A percentile compares a stretch with the other conserved stretches of the same genome.
Evolutionary conservation across 768 basidiomycete genomes (phyloP).

Genomic region (Lactarius hengduanensis): DNA sequence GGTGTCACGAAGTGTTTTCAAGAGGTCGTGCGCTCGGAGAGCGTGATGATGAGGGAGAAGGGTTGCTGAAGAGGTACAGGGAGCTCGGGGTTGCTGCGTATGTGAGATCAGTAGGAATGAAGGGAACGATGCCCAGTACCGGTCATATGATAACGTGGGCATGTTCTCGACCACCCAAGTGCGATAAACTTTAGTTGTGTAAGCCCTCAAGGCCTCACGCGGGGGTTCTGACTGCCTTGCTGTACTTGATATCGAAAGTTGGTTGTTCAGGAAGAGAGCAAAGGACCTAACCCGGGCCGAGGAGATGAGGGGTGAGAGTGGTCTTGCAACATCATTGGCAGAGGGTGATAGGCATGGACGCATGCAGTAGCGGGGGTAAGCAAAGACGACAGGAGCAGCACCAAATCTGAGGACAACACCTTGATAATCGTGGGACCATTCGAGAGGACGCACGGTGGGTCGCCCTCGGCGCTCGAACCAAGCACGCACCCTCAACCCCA

Average conservation of each 20-base stretch:
- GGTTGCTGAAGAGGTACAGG: constrained; percentile 82
- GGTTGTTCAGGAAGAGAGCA: too few species aligned
- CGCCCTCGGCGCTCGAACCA: not conserved
- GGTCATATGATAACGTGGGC: constrained; percentile 87
- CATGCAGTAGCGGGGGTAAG: too few species aligned
- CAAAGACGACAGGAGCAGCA: too few species aligned
- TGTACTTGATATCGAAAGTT: too few species aligned
- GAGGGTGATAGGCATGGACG: too few species aligned
- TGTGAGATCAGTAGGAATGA: not conserved
- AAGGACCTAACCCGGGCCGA: too few species aligned
- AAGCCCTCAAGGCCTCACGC: constrained; percentile 66
- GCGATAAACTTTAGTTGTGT: constrained; percentile 76
- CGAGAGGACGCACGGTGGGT: not conserved
- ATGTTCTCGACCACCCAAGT: constrained; percentile 95
- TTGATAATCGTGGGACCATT: not conserved
- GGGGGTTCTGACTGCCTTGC: constrained; percentile 47
- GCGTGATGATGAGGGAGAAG: constrained; percentile 83
- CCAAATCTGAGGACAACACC: too few species aligned
- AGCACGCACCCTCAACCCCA: not conserved
- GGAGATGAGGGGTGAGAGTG: too few species aligned
- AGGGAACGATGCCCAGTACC: constrained; percentile 55
- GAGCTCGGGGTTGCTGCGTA: constrained; percentile 69
- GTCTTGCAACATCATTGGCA: too few species aligned
- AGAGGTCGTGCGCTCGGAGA: constrained; percentile 56
- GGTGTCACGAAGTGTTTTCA: too few species aligned